A percentile compares a stretch with the other conserved stretches of the same genome.
Conservation (phyloP, 202 grass and related monocot species). For the Carex sylvatica region DNA sequence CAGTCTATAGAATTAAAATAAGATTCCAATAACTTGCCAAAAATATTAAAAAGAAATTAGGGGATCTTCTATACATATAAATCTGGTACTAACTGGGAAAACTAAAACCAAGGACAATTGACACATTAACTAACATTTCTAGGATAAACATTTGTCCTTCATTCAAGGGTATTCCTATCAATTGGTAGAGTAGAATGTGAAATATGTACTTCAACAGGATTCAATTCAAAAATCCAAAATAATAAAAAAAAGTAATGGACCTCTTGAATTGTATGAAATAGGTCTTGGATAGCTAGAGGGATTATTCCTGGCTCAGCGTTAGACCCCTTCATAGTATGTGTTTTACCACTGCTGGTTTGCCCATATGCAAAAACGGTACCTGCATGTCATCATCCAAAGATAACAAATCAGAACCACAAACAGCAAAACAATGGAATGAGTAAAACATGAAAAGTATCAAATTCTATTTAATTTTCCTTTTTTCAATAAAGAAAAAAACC, state of each 20-base stretch:
- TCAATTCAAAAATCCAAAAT: background rate
- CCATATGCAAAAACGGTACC: constrained; percentile 98
- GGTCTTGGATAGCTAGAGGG: constrained; percentile 67
- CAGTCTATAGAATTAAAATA: constrained; percentile 44
- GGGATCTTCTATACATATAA: background rate
- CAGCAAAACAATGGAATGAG: background rate
- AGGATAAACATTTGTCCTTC: background rate
- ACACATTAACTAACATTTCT: background rate
- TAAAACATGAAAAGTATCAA: background rate
- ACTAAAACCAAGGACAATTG: background rate
- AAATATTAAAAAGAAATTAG: background rate
- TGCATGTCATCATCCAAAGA: constrained; percentile 24
- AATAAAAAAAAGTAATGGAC: constrained; percentile 20
- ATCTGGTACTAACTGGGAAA: background rate
- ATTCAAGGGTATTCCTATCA: constrained; percentile 1
- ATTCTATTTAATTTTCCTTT: background rate
- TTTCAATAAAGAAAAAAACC: background rate
- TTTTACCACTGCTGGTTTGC: constrained; percentile 98
- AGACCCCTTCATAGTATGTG: constrained; percentile 87
- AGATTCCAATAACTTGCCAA: background rate
- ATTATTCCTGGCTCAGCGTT: constrained; percentile 80
- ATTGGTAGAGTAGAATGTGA: background rate
- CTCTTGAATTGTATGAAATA: constrained; percentile 65
- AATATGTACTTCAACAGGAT: background rate
- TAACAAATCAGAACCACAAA: constrained; percentile 11